Base-by-base conservation (phyloP, 257 asterid species). In the Gentiana macrophylla region DNA sequence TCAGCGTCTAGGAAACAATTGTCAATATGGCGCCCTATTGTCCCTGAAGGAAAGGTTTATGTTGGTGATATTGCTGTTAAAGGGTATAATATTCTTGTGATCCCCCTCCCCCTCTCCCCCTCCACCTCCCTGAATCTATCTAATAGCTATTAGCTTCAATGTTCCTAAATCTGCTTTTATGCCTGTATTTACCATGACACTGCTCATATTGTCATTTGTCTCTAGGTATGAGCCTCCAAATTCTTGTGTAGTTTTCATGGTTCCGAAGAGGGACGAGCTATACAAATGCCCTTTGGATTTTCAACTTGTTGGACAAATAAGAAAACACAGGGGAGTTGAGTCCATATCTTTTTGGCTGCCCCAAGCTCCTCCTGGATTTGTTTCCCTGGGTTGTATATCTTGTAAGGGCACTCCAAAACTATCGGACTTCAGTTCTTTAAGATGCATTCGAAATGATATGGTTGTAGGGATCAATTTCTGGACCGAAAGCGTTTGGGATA, bases 301-400 rank as follows among this genome's bases (percentile, higher is more conserved):
- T 77, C 94, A 78, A 66, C 86, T 66, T 50, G 81, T 87, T 50
- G 94, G 94, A 51, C 86, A 72, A 54, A 59, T 91, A 34, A 87
- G 81, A 82, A 91, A 74, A 74, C 92, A 77, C 35, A 73, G 84
- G 58, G 77, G 79, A 61, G 66, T 66, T 53, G 98, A 91, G 56
- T 63, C 45, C 65, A 76, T 83, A 54, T 87, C 97, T 45, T 87
- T 91, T 69, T 91, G 94, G 95, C 76, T 81, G 86, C 98, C 98
- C 59, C 97, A 85, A 77, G 94, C 98, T 70, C 93, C 98, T 37
- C 94, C 95, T 53, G 97, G 98, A 50, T 91, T 80, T 77, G 90
- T 83, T 66, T 63, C 95, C 59, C 66, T 91, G 67, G 98, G 98
- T 60, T 87, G 94, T 80, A 69, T 87, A 67, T 90, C 93, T 45